These are phyloP conservation scores for Krasilnikovozyma curviuscula DNA, from an alignment of 768 basidiomycete species.

Conservation along the genomic window DNA sequence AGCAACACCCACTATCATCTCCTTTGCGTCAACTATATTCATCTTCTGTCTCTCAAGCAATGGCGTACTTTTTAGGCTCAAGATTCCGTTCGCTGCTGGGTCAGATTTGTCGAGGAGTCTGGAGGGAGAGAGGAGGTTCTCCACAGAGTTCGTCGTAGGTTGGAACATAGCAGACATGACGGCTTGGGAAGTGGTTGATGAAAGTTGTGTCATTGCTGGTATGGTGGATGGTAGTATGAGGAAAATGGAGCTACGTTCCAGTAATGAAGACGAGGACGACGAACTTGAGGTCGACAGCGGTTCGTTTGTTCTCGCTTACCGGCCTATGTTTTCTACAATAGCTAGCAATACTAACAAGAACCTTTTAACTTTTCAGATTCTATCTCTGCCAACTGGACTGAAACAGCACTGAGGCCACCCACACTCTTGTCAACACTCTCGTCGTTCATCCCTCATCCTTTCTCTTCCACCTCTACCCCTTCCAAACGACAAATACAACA, in stretches of 20 bases:
- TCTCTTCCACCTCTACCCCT: constrained; percentile 35
- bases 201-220: constrained; percentile 31
- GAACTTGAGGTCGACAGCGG: background rate
- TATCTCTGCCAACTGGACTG: constrained; percentile 1
- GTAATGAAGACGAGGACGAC: constrained; percentile 17
- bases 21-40: constrained; percentile 34
- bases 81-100: constrained; percentile 32
- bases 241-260: constrained; percentile 49
- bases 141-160: background rate
- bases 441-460: constrained; percentile 13
- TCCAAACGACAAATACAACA: constrained; percentile 35
- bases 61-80: constrained; percentile 54
- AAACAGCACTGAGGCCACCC: constrained; percentile 6
- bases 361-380: background rate
- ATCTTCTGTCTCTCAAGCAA: constrained; percentile 46
- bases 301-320: background rate
- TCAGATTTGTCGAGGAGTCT: background rate
- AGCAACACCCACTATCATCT: constrained; percentile 46
- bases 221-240: constrained; percentile 31
- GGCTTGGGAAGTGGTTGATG: constrained; percentile 32
- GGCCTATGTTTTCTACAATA: constrained; percentile 2
- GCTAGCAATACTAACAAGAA: constrained; percentile 9
- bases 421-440: constrained; percentile 9
- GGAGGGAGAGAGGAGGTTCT: background rate
- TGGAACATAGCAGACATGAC: constrained; percentile 25